These are phyloP conservation scores for Podaxis sp. DNA, from an alignment of 768 basidiomycete genomes.

Conservation along the genomic window DNA sequence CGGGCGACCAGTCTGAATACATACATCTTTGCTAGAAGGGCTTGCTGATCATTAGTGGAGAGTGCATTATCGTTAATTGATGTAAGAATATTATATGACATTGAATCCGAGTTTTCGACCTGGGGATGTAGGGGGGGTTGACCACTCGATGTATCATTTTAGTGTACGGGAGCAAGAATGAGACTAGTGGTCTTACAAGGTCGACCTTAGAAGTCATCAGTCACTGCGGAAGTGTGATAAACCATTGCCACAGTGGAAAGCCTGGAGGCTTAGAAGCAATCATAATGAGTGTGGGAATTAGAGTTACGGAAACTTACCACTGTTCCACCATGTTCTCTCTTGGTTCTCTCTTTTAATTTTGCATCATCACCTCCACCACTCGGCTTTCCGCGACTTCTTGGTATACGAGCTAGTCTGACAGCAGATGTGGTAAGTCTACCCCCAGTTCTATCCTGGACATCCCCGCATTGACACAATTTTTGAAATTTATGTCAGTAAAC, in stretches of 20 bases:
- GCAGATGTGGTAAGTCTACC: constrained; percentile 14
- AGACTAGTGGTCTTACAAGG: too few species aligned
- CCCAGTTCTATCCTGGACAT: neutral
- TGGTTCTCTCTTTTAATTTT: neutral
- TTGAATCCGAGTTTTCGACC: neutral
- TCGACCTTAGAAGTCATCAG: too few species aligned
- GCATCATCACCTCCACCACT: neutral
- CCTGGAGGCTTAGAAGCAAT: neutral
- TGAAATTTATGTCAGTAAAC: constrained; percentile 60
- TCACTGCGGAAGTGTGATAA: too few species aligned
- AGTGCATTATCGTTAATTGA: neutral
- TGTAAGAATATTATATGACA: neutral
- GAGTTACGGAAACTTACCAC: neutral
- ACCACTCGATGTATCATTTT: too few species aligned
- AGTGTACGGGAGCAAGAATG: too few species aligned
- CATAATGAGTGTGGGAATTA: neutral
- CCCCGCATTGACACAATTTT: neutral
- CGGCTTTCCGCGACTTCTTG: neutral
- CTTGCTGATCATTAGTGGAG: constrained; percentile 16
- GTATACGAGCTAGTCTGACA: neutral
- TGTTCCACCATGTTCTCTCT: neutral
- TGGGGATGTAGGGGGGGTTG: too few species aligned
- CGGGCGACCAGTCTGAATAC: constrained; percentile 31
- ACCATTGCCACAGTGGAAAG: too few species aligned
- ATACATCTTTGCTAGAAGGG: constrained; percentile 25